These are phyloP conservation scores for Pinus tabuliformis DNA, from an alignment of 75 land plant genomes.

Conservation along the genomic window DNA sequence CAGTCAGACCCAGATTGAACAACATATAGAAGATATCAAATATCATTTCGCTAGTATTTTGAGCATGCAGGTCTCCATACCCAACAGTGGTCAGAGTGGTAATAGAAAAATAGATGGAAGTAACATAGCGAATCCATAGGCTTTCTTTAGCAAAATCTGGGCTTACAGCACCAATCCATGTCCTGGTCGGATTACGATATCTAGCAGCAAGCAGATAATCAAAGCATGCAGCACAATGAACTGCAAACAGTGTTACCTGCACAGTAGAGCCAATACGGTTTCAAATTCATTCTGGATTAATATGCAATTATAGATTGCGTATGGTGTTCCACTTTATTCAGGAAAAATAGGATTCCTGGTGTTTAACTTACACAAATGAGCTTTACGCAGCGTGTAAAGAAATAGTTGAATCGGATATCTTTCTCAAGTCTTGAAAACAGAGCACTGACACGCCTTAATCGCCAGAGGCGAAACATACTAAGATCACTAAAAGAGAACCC, in stretches of 20 bases:
- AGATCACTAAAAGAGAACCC: slow-evolving; percentile 43
- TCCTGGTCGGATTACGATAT: too few species aligned
- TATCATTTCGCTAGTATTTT: neutral
- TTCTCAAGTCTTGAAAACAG: slow-evolving; percentile 75
- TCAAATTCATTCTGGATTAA: too few species aligned
- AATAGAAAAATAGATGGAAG: too few species aligned
- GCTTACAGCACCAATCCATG: too few species aligned
- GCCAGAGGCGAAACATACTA: slow-evolving; percentile 78
- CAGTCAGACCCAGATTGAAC: too few species aligned
- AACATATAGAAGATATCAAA: too few species aligned
- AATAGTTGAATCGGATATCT: slow-evolving; percentile 71
- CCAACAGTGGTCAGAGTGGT: slow-evolving; percentile 28
- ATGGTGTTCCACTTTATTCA: too few species aligned
- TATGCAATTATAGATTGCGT: too few species aligned
- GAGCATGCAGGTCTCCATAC: slow-evolving; percentile 54
- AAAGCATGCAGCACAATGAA: slow-evolving; percentile 57
- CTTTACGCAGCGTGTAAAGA: slow-evolving; percentile 68
- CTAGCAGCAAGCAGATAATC: slow-evolving; percentile 10
- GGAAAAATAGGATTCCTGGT: too few species aligned
- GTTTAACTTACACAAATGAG: slow-evolving; percentile 46
- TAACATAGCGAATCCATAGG: too few species aligned
- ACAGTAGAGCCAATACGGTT: too few species aligned
- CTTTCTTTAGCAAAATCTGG: too few species aligned
- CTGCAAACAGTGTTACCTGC: neutral
- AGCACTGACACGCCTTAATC: slow-evolving; percentile 65